These are phyloP conservation scores for Fusarium subglutinans DNA, from an alignment of 2,329 filamentous ascomycete genomes.

Conservation along the genomic window DNA sequence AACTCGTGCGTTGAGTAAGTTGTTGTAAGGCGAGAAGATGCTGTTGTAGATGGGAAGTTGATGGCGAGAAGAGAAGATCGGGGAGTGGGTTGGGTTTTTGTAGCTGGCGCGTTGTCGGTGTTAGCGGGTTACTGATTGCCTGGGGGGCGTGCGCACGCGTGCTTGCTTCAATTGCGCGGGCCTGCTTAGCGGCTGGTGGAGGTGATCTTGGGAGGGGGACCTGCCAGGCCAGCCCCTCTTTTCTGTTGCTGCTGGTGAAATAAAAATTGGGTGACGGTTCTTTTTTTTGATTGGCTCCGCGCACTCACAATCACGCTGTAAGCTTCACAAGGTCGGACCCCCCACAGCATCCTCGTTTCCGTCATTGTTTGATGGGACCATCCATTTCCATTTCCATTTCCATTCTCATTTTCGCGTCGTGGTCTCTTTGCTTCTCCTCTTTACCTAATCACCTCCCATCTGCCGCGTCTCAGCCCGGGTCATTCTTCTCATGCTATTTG, in stretches of 20 bases:
- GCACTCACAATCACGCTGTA: background rate
- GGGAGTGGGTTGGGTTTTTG: slow-evolving; percentile 67
- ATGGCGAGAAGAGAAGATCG: slow-evolving; percentile 58
- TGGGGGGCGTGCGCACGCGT: slow-evolving; percentile 39
- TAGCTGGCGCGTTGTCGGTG: slow-evolving; percentile 64
- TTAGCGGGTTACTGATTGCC: slow-evolving; percentile 67
- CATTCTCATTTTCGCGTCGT: background rate
- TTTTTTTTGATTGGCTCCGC: slow-evolving; percentile 34
- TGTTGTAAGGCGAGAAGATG: slow-evolving; percentile 46
- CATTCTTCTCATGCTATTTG: slow-evolving; percentile 19
- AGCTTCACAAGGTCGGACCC: slow-evolving; percentile 20
- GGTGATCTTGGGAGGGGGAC: slow-evolving; percentile 31
- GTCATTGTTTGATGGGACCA: slow-evolving; percentile 14
- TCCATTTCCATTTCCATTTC: slow-evolving; percentile 2
- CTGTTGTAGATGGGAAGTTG: slow-evolving; percentile 53
- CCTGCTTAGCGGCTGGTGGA: slow-evolving; percentile 22
- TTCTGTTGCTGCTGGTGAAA: slow-evolving; percentile 23
- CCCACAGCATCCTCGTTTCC: slow-evolving; percentile 14
- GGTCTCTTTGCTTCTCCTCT: background rate
- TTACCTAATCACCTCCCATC: background rate
- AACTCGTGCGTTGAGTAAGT: slow-evolving; percentile 22
- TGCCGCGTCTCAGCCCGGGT: slow-evolving; percentile 13
- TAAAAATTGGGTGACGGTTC: slow-evolving; percentile 33
- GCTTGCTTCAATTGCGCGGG: slow-evolving; percentile 16
- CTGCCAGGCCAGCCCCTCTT: slow-evolving; percentile 32